phyloP scores from a whole-genome alignment of 495 filamentous ascomycete genomes.

The Aspergillus bertholletiae region DNA sequence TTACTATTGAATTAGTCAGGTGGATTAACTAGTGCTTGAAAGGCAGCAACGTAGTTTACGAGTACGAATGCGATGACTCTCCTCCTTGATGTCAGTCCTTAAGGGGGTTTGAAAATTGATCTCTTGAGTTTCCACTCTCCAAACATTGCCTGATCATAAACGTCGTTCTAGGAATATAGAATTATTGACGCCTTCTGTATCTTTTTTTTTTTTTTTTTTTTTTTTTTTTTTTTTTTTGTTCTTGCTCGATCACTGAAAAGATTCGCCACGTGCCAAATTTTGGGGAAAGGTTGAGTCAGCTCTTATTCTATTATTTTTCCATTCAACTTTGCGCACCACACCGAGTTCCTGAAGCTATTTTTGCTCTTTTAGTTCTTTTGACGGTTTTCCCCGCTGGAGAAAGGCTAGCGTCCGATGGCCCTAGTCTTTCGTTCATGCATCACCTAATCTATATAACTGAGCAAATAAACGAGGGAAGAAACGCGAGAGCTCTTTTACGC shows the following conservation, averaged over 20 bases:
- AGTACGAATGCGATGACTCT: neutral
- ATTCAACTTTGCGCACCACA: conserved; percentile 3
- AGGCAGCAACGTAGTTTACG: conserved; percentile 1
- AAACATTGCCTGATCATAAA: neutral
- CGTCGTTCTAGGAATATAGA: neutral
- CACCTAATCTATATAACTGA: neutral
- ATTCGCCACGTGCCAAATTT: conserved; percentile 4
- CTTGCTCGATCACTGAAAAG: too few species aligned
- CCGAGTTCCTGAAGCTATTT: conserved; percentile 5
- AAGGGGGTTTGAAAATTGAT: too few species aligned
- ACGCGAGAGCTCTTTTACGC: neutral
- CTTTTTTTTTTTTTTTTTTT: neutral
- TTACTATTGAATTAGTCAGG: neutral
- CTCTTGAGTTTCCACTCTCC: too few species aligned
- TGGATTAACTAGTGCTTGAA: neutral
- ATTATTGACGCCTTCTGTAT: neutral
- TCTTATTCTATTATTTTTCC: neutral
- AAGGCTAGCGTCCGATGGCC: conserved; percentile 4
- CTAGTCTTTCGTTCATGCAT: conserved; percentile 13
- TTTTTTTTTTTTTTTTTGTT: neutral
- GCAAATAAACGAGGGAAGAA: neutral
- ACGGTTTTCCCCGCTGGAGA: neutral
- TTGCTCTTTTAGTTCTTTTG: neutral
- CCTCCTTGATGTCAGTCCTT: neutral
- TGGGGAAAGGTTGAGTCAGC: conserved; percentile 4